Percentiles rank a stretch among this genome's conserved stretches.
These are phyloP conservation scores for Dipodascopsis uninucleata DNA, from an alignment of 805 yeast genomes.

Conservation along the genomic window DNA sequence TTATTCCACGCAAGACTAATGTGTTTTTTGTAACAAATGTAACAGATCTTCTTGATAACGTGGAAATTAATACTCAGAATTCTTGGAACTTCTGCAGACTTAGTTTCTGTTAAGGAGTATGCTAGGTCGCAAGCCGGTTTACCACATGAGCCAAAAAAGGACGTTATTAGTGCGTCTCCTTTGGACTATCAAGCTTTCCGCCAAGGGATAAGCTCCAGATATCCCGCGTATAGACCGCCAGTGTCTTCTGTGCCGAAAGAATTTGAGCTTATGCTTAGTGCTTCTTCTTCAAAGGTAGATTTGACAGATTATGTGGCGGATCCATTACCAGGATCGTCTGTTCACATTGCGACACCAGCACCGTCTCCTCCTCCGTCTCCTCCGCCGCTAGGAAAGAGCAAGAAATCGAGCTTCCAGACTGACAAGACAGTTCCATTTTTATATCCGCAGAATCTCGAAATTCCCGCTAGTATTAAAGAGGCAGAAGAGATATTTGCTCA, in stretches of 20 bases:
- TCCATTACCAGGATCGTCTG: constrained; percentile 50
- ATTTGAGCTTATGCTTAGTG: constrained; percentile 56
- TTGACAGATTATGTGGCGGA: constrained; percentile 44
- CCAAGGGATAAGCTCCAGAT: constrained; percentile 68
- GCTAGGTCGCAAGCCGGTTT: constrained; percentile 24
- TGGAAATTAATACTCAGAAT: constrained; percentile 13
- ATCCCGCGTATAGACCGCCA: constrained; percentile 64
- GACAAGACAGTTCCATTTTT: constrained; percentile 65
- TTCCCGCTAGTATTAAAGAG: constrained; percentile 74
- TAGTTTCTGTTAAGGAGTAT: constrained; percentile 11
- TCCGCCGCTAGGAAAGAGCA: constrained; percentile 28
- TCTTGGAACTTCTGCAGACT: constrained; percentile 13
- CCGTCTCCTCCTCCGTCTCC: constrained; percentile 76
- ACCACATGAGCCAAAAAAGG: constrained; percentile 4
- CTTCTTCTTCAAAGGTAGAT: constrained; percentile 55
- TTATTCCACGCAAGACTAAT: neutral
- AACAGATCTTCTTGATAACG: constrained; percentile 13
- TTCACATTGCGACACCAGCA: constrained; percentile 81
- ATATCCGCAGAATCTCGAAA: constrained; percentile 49
- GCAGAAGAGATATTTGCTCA: constrained; percentile 66
- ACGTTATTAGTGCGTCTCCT: constrained; percentile 59
- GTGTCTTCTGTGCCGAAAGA: constrained; percentile 44
- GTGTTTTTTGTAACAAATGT: neutral
- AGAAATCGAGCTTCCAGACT: constrained; percentile 50
- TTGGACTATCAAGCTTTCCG: constrained; percentile 79